These are phyloP conservation scores for Phyllosticta citriasiana DNA, from an alignment of 2,329 filamentous ascomycete species.

Conservation along the genomic window DNA sequence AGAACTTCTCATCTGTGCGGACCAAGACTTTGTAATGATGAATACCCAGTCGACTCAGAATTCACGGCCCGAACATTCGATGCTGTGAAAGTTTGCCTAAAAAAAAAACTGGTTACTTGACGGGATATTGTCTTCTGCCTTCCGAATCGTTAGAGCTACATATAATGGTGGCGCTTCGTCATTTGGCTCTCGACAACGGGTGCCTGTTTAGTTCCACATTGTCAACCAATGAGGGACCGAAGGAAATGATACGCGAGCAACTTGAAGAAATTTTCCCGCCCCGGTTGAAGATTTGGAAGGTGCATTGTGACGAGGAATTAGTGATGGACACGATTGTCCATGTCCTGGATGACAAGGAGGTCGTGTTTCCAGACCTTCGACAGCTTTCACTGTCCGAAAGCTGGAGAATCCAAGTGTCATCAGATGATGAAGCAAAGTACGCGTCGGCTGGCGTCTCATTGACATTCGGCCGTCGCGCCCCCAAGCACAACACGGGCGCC, in stretches of 20 bases:
- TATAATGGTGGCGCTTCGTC: background rate
- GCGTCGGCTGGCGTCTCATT: background rate
- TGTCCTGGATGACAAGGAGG: background rate
- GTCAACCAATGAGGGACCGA: background rate
- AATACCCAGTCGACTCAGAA: too few relatives aligned
- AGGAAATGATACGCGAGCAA: background rate
- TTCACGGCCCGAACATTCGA: background rate
- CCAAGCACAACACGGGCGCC: too few relatives aligned
- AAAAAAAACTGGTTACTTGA: too few relatives aligned
- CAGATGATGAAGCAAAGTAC: background rate
- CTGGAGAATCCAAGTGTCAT: background rate
- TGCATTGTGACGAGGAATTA: background rate
- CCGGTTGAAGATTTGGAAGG: background rate
- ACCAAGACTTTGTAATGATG: too few relatives aligned
- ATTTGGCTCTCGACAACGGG: background rate
- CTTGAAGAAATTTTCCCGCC: background rate
- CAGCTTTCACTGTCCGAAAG: background rate
- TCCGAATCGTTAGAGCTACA: background rate
- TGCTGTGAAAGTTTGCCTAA: background rate
- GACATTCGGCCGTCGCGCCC: background rate
- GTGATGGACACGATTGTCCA: background rate
- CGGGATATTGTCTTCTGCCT: too few relatives aligned
- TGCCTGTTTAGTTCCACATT: background rate
- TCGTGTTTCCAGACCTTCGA: background rate
- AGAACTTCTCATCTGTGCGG: background rate